phyloP scores from a whole-genome alignment of 768 basidiomycete genomes.

The Suillus decipiens region DNA sequence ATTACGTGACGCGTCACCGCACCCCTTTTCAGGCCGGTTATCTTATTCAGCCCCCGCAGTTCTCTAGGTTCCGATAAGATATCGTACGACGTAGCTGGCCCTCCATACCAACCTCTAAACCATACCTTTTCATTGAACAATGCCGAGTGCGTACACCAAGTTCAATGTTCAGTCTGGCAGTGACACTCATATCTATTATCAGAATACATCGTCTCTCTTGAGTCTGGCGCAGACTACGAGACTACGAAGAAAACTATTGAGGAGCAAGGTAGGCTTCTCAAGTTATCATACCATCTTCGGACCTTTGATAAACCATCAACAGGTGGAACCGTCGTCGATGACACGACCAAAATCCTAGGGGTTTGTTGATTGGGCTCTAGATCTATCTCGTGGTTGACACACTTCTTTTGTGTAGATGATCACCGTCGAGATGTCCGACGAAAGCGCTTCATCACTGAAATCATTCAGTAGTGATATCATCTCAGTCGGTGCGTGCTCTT shows the following conservation, averaged over 20 bases:
- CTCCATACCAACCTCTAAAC: neutral
- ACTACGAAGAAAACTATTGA: neutral
- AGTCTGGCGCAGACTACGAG: neutral
- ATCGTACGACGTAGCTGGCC: neutral
- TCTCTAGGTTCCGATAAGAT: neutral
- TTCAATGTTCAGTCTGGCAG: neutral
- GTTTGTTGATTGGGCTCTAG: neutral
- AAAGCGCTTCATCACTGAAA: neutral
- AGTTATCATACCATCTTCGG: neutral
- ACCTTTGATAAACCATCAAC: neutral
- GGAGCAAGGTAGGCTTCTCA: neutral
- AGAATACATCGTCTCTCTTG: conserved; percentile 2
- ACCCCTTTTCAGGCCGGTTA: neutral
- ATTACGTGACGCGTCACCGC: neutral
- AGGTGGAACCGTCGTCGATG: conserved; percentile 1
- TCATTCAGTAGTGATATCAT: neutral
- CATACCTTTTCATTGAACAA: neutral
- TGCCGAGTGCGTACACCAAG: neutral
- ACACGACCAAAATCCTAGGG: neutral
- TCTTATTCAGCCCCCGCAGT: neutral
- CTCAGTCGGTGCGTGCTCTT: neutral
- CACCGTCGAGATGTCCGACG: neutral
- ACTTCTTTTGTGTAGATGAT: neutral
- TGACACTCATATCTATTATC: neutral
- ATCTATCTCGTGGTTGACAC: neutral